phyloP scores from a whole-genome alignment of 2,329 filamentous ascomycete species.

The Colletotrichum sidae region DNA sequence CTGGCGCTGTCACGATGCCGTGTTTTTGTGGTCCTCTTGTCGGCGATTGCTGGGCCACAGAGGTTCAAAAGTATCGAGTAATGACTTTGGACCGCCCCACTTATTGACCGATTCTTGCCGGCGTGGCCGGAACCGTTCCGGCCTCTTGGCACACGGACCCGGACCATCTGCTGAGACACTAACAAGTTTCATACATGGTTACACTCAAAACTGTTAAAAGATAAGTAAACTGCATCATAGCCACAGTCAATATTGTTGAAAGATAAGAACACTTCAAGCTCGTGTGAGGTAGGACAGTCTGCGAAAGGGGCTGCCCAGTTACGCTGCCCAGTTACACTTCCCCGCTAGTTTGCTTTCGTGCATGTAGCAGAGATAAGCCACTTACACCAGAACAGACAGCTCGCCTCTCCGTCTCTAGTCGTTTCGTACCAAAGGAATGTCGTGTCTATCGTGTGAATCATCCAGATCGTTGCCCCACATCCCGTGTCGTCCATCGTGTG shows the following conservation, averaged over 20 bases:
- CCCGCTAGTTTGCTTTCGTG: too few species aligned
- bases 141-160: constrained; percentile 34
- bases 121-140: constrained; percentile 38
- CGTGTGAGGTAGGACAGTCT: too few species aligned
- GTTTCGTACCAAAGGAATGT: constrained; percentile 34
- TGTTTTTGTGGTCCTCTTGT: constrained; percentile 2
- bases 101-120: constrained; percentile 34
- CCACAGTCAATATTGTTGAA: too few species aligned
- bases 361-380: too few species aligned
- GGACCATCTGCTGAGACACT: constrained; percentile 27
- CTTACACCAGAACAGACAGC: too few species aligned
- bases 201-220: constrained; percentile 17
- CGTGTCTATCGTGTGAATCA: constrained; percentile 2
- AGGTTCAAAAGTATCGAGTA: constrained; percentile 32
- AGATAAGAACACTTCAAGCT: too few species aligned
- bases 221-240: too few species aligned
- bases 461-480: constrained; percentile 3
- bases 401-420: too few species aligned
- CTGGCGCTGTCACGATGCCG: constrained; percentile 11
- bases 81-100: constrained; percentile 26
- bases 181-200: constrained; percentile 26
- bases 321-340: too few species aligned
- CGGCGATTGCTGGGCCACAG: background rate
- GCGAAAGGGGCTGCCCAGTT: too few species aligned
- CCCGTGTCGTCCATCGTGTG: constrained; percentile 7